Evolutionary conservation across 2,329 filamentous ascomycete species (phyloP).

Genomic region (Cladophialophora yegresii): DNA sequence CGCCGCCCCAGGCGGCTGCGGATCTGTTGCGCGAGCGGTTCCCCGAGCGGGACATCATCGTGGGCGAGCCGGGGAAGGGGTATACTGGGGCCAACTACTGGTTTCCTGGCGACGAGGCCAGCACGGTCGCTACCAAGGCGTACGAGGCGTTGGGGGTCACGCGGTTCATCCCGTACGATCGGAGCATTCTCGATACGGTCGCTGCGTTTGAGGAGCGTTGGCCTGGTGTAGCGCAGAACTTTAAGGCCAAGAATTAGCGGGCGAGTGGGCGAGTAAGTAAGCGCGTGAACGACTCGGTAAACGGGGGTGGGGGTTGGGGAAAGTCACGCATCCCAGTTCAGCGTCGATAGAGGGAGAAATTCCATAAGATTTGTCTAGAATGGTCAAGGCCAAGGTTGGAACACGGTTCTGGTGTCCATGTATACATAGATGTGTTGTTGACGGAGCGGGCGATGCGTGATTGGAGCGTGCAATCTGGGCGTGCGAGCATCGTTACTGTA

Average conservation of each 20-base stretch:
- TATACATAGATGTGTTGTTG: not conserved
- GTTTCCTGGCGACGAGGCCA: constrained; percentile 26
- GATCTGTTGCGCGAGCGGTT: constrained; percentile 32
- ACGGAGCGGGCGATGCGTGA: no score
- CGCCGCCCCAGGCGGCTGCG: constrained; percentile 36
- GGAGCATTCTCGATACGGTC: constrained; percentile 33
- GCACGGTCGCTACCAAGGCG: constrained; percentile 29
- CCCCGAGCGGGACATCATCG: constrained; percentile 31
- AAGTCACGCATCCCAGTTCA: no score
- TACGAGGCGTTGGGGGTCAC: constrained; percentile 30
- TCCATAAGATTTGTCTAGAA: not conserved
- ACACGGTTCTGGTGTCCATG: not conserved
- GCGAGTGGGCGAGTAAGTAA: no score
- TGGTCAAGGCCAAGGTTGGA: not conserved
- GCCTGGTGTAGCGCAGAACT: constrained; percentile 28
- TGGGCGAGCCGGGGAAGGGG: constrained; percentile 31
- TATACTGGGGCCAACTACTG: constrained; percentile 30
- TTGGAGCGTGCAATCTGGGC: not conserved
- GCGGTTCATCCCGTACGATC: constrained; percentile 33
- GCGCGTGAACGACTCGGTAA: no score
- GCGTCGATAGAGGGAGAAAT: not conserved
- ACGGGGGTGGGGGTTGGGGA: no score
- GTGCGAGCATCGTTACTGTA: not conserved
- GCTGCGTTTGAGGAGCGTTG: constrained; percentile 34
- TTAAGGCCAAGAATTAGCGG: constrained; percentile 20